Conservation (phyloP, 352 stramenopile species). For the Phytophthora aleatoria region DNA sequence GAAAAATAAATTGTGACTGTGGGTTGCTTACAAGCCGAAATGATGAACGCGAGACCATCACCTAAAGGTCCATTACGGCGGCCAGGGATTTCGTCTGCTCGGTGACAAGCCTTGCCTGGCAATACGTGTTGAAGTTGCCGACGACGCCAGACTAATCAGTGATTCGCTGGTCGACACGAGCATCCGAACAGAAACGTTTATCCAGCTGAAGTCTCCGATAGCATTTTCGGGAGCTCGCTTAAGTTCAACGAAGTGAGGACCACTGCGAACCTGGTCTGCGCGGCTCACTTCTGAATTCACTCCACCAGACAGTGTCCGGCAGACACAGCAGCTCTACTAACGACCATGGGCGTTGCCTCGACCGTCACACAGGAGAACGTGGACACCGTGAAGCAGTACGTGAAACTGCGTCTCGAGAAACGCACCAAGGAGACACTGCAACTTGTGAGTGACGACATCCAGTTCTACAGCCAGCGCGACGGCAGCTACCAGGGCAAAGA, state of each 20-base stretch:
- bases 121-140: background rate
- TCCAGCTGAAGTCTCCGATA: background rate
- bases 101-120: background rate
- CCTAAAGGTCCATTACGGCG: too few relatives aligned
- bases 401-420: conserved; percentile 47
- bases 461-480: conserved; percentile 58
- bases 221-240: background rate
- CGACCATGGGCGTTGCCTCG: conserved; percentile 38
- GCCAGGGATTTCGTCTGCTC: background rate
- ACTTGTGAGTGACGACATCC: conserved; percentile 59
- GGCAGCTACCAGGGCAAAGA: conserved; percentile 52
- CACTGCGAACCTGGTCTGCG: conserved; percentile 18
- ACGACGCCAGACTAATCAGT: background rate
- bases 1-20: too few relatives aligned
- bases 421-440: conserved; percentile 44
- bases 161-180: background rate
- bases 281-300: conserved; percentile 24
- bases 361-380: conserved; percentile 42
- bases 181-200: background rate
- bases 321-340: background rate
- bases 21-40: too few relatives aligned
- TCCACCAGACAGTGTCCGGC: background rate
- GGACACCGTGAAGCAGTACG: conserved; percentile 50
- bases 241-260: conserved; percentile 22
- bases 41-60: too few relatives aligned